phyloP scores from a whole-genome alignment of 495 filamentous ascomycete genomes.

The Penicillium egyptiacum region DNA sequence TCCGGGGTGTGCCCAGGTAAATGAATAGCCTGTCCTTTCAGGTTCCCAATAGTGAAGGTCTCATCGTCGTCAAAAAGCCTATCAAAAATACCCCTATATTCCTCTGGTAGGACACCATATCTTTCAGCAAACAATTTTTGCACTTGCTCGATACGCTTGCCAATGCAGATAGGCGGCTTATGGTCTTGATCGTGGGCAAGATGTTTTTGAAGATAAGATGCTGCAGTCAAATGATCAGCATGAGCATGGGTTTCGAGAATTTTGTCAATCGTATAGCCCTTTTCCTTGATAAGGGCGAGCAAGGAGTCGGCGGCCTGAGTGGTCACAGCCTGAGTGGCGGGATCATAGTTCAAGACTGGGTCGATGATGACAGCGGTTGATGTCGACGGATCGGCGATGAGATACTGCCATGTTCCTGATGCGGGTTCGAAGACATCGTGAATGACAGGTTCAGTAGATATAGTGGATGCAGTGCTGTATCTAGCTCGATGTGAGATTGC shows the following conservation, averaged over 20 bases:
- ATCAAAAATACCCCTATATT: slow-evolving; percentile 51
- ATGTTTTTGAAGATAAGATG: slow-evolving; percentile 51
- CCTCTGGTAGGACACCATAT: slow-evolving; percentile 45
- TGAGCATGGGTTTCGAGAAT: slow-evolving; percentile 64
- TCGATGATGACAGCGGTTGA: slow-evolving; percentile 55
- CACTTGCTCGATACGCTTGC: slow-evolving; percentile 52
- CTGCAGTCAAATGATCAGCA: slow-evolving; percentile 62
- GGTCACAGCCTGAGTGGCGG: slow-evolving; percentile 41
- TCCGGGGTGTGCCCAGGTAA: slow-evolving; percentile 64
- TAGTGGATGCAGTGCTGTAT: slow-evolving; percentile 13
- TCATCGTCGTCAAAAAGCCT: slow-evolving; percentile 55
- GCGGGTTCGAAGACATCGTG: slow-evolving; percentile 43
- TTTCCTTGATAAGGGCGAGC: slow-evolving; percentile 37
- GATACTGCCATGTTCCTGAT: slow-evolving; percentile 61
- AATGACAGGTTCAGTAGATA: slow-evolving; percentile 35
- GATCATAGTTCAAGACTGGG: slow-evolving; percentile 59
- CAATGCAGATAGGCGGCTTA: slow-evolving; percentile 50
- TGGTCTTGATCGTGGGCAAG: slow-evolving; percentile 30
- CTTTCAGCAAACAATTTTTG: slow-evolving; percentile 49
- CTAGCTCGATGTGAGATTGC: not conserved
- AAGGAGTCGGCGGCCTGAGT: slow-evolving; percentile 52
- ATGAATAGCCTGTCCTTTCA: slow-evolving; percentile 50
- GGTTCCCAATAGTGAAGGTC: slow-evolving; percentile 47
- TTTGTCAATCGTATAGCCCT: slow-evolving; percentile 46
- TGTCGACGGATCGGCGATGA: slow-evolving; percentile 55